Base-by-base conservation (phyloP, 768 basidiomycete species). In the Coprinopsis marcescibilis region DNA sequence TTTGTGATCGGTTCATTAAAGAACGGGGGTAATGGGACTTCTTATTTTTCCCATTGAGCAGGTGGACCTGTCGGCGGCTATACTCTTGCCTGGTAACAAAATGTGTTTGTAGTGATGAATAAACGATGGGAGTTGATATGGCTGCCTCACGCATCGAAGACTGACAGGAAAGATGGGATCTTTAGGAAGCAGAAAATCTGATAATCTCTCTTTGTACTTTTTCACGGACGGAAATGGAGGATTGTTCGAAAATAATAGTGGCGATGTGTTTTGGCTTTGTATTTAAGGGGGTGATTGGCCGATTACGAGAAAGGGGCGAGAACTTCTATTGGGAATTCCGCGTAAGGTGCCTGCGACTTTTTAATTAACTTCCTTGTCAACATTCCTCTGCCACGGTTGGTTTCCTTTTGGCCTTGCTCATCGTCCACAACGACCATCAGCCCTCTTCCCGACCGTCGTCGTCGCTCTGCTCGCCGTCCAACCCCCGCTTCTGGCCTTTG, bases 251-350 rank as follows among this genome's bases (percentile, higher is more conserved):
- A 7, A 36, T 17, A 13, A 17, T 11, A 36, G 10, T 8, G 35
- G 17, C 10, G 19, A 36, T 17, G 12, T 30, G 38, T 8, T 44
- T 37, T 37, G 48, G 21, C 21, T 23, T 40, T 49, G 30, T 35
- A 33, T 34, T 26, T 36, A 37, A 43, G 36, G 48, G 42, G 48
- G n/a, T 52, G 52, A 27, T 39, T 29, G 42, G 17, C 39, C 26
- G 23, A 40, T 35, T 36, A 30, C 33, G 25, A 23, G 11, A 39
- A 47, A 39, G 38, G 24, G 45, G 33, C 40, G 15, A 37, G 29
- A 33, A 39, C 14, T 58, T 59, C 58, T 45, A 57, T 60, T 56
- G 38, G 51, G 58, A 57, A 60, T 52, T 60, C 53, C 20, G 35
- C 49, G 14, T 25, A n/a, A 11, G 4, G 23, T 39, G 24, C 36